Evolutionary conservation across 768 basidiomycete genomes (phyloP), one percentile per base, ranked within the genome.

Genomic region (Mycena maculata): DNA sequence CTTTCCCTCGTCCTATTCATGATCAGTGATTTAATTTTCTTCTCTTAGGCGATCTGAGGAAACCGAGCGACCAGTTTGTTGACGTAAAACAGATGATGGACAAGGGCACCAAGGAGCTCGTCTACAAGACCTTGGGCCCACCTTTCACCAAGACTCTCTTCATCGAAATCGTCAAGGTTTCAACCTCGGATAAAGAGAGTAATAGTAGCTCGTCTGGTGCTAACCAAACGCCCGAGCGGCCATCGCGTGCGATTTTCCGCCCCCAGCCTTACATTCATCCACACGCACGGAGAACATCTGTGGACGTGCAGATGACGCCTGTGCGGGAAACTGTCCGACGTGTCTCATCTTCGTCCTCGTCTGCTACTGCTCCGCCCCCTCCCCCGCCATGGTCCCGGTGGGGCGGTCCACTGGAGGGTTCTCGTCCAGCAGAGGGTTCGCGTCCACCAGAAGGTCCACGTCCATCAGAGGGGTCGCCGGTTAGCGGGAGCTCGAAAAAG

Each of bases 1-100:
- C 59, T 60, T 55, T 68, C 18, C 22, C 54, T 31, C 63, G 13
- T 65, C 45, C 31, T 31, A 25, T 16, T 11, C 57, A 30, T 56
- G 31, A 13, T 49, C 10, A 44, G 23, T 47, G 49, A 41, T 42
- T 64, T 70, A 41, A 60, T 63, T 50, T 62, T 60, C 61, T 56
- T 68, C 68, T 65, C 47, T n/a, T 72, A 75, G 72, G 74, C 52
- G 67, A 78, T 79, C 86, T 88, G 45, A 83, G 79, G 47, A 78
- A 79, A 22, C 85, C 87, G 38, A 73, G 75, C 6, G 90, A 92
- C 52, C 80, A 84, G 3, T 94, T 90, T 74, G 88, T 94, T 39
- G 87, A 94, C 73, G 88, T 87, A 8, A 85, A 86, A 68, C 86
- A 86, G 67, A 94, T 94, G 89, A 77, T 93, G 41, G 89, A 93